Evolutionary conservation across 1,139 yeast genomes (phyloP), one percentile per base, ranked within the genome.

Genomic region (Lodderomyces margitis): DNA sequence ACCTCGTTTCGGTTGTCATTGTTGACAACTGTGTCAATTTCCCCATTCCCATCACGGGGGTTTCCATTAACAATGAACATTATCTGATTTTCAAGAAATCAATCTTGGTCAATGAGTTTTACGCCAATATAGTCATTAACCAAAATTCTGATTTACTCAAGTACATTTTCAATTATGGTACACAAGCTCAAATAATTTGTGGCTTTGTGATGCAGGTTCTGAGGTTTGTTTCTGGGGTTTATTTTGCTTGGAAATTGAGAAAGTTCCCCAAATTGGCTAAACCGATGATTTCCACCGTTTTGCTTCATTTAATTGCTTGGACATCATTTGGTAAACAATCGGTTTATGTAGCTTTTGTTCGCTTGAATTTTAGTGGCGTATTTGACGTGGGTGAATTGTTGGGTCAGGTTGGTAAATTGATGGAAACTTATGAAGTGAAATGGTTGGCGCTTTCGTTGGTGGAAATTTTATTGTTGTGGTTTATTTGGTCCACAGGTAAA

Each of bases 311-410:
- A 14, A 25, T 50, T 30, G 36, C 45, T 2, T 50, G 50, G 50
- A 39, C 41, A 9, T 34, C 36, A 19, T 38, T 41, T 37, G 46
- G 43, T 25, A 39, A 32, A 27, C 43, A 37, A 16, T 12, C 36
- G 1, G 19, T 44, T 9, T 24, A 33, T 19, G 31, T 31, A 5
- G 7, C 43, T 4, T 34, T 32, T 15, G 23, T 44, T 34, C 33
- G 30, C 11, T 19, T 48, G 14, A 15, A 5, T 12, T 27, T 47
- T 15, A 19, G 17, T 21, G 53, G 53, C 6, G 25, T 46, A 6
- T 47, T 48, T 36, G 51, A 50, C 33, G 49, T 44, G 28, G 47
- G 39, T 15, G 53, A 48, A 40, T 31, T 43, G 17, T 42, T 50
- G 31, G 19, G 36, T n/a, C 41, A 39, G 3, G 21, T 47, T 23